phyloP scores from a whole-genome alignment of 2,329 filamentous ascomycete species.

The Cercospora sp. region DNA sequence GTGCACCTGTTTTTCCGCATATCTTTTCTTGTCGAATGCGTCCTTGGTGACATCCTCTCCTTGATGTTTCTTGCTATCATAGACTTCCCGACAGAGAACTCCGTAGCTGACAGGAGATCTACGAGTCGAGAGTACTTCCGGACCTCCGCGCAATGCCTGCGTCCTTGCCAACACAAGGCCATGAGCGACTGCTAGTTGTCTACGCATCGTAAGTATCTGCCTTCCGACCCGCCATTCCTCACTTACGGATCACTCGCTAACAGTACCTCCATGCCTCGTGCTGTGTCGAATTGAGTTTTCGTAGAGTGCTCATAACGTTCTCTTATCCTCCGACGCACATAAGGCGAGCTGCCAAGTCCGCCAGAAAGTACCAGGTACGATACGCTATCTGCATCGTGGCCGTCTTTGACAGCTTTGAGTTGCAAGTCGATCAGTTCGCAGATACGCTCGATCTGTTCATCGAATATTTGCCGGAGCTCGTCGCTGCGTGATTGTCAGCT shows the following conservation, averaged over 20 bases:
- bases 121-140: not conserved
- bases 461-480: slow-evolving; percentile 36
- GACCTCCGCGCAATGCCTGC: not conserved
- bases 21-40: too few species aligned
- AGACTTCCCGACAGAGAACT: too few species aligned
- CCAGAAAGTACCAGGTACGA: slow-evolving; percentile 45
- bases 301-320: slow-evolving; percentile 36
- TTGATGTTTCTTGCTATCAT: too few species aligned
- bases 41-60: too few species aligned
- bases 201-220: not conserved
- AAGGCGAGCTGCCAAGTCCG: slow-evolving; percentile 46
- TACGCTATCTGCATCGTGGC: slow-evolving; percentile 36
- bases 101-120: not conserved
- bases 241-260: slow-evolving; percentile 30
- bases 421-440: slow-evolving; percentile 41
- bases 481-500: not conserved
- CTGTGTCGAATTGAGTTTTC: slow-evolving; percentile 6
- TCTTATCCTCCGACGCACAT: slow-evolving; percentile 42
- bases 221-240: not conserved
- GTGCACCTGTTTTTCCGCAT: too few species aligned
- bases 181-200: slow-evolving; percentile 17
- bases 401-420: slow-evolving; percentile 35
- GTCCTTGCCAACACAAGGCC: slow-evolving; percentile 19
- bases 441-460: slow-evolving; percentile 41
- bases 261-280: slow-evolving; percentile 33